phyloP scores from a whole-genome alignment of 1,139 yeast genomes.

The Saccharomyces pastorianus region DNA sequence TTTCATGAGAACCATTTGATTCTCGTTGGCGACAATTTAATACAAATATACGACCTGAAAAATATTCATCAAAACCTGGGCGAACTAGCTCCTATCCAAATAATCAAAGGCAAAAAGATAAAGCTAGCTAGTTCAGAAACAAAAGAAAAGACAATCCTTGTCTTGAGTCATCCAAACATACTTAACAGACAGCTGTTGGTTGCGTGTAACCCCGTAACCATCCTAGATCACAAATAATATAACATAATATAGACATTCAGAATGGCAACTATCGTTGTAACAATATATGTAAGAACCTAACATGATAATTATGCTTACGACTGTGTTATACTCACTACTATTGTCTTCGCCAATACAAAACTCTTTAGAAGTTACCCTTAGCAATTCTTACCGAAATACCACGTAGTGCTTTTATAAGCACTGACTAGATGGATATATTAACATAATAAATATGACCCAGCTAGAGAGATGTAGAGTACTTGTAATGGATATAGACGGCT shows the following conservation, averaged over 20 bases:
- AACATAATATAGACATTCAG: neutral
- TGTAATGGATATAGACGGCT: slow-evolving; percentile 12
- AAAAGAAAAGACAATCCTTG: slow-evolving; percentile 41
- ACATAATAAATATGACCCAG: neutral
- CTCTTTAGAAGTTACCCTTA: neutral
- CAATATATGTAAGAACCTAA: neutral
- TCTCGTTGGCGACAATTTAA: slow-evolving; percentile 56
- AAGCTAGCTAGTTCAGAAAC: slow-evolving; percentile 37
- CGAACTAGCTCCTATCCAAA: slow-evolving; percentile 49
- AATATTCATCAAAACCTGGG: slow-evolving; percentile 30
- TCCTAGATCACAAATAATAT: neutral
- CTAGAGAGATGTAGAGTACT: slow-evolving; percentile 1
- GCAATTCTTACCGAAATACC: neutral
- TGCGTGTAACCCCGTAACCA: slow-evolving; percentile 13
- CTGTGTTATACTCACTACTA: neutral
- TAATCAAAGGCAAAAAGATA: slow-evolving; percentile 63
- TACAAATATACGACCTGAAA: slow-evolving; percentile 56
- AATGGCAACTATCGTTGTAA: neutral
- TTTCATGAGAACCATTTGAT: slow-evolving; percentile 53
- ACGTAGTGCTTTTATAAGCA: neutral
- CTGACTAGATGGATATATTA: neutral
- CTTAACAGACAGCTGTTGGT: slow-evolving; percentile 56
- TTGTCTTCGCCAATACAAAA: neutral
- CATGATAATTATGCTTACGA: neutral
- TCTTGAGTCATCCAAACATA: slow-evolving; percentile 64